Percentiles rank a stretch among this genome's conserved stretches.
Conservation (phyloP, 1,284 basidiomycete genomes). For the Ustilago nuda region DNA sequence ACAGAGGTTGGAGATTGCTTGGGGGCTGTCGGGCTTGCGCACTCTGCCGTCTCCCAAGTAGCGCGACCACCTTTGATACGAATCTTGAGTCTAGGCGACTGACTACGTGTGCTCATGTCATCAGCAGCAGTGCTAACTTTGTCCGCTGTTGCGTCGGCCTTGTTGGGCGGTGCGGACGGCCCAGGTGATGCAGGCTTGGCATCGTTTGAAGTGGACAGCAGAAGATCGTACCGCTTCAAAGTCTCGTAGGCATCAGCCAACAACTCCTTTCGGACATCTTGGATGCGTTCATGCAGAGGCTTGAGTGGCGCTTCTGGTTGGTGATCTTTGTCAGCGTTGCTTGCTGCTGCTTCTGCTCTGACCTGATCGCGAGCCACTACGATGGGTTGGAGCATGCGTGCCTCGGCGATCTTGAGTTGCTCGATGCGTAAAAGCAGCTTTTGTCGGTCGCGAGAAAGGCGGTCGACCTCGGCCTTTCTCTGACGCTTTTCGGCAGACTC, state of each 20-base stretch:
- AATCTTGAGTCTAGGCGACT: conserved; percentile 43
- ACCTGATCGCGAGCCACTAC: conserved; percentile 52
- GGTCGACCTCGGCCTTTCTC: conserved; percentile 86
- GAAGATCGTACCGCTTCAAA: conserved; percentile 53
- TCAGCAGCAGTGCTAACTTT: conserved; percentile 4
- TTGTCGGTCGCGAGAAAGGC: conserved; percentile 88
- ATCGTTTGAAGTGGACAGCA: conserved; percentile 33
- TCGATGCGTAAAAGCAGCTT: conserved; percentile 89
- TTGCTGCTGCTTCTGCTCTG: conserved; percentile 13
- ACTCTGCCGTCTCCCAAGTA: conserved; percentile 31
- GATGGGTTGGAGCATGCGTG: conserved; percentile 61
- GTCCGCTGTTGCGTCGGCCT: conserved; percentile 2
- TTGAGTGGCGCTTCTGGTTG: conserved; percentile 1
- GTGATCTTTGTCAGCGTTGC: conserved; percentile 2
- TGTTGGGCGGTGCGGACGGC: conserved; percentile 13
- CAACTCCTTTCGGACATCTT: conserved; percentile 52
- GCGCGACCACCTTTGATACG: conserved; percentile 38
- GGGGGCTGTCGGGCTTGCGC: conserved; percentile 19
- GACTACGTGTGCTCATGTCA: conserved; percentile 18
- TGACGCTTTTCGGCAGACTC: conserved; percentile 87
- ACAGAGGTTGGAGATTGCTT: conserved; percentile 2
- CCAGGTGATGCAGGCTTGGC: conserved; percentile 24
- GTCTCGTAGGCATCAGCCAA: conserved; percentile 53
- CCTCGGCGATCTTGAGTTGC: conserved; percentile 80
- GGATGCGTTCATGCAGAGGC: conserved; percentile 35